Percentiles rank a stretch among this genome's conserved stretches.
Conservation (phyloP, 106 monocot genomes). For the Dendrobium officinale region DNA sequence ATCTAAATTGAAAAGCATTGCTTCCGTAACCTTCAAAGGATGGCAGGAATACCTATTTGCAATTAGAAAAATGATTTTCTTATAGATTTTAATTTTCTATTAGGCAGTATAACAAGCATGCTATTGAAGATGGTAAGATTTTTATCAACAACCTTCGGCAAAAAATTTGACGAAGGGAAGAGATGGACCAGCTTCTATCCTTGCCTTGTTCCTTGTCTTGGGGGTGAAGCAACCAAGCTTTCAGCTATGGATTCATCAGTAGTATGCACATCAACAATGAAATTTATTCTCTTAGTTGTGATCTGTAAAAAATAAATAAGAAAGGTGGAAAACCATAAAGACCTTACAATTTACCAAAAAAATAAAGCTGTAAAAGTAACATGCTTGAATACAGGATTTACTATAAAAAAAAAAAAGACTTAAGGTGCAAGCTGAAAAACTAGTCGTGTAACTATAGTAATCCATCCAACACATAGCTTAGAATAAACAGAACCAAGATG, state of each 20-base stretch:
- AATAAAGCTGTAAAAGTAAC: not conserved
- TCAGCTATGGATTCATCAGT: constrained; percentile 30
- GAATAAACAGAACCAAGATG: not conserved
- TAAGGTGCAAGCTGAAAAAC: not conserved
- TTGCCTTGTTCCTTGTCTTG: constrained; percentile 45
- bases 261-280: constrained; percentile 49
- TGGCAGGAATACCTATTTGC: not conserved
- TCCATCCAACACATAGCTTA: not conserved
- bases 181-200: constrained; percentile 79
- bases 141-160: constrained; percentile 63
- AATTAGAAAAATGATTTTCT: not conserved
- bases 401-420: not conserved
- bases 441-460: not conserved
- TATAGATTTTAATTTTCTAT: not conserved
- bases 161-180: constrained; percentile 80
- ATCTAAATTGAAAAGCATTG: not conserved
- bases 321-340: not conserved
- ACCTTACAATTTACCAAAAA: not conserved
- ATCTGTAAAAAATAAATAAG: constrained; percentile 31
- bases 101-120: not conserved
- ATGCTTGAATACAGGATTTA: not conserved
- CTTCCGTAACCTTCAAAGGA: not conserved
- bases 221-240: constrained; percentile 16
- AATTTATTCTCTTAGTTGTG: constrained; percentile 88
- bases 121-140: not conserved